Base-by-base conservation (phyloP, 441 rosid genomes). In the Erysimum cheiri region DNA sequence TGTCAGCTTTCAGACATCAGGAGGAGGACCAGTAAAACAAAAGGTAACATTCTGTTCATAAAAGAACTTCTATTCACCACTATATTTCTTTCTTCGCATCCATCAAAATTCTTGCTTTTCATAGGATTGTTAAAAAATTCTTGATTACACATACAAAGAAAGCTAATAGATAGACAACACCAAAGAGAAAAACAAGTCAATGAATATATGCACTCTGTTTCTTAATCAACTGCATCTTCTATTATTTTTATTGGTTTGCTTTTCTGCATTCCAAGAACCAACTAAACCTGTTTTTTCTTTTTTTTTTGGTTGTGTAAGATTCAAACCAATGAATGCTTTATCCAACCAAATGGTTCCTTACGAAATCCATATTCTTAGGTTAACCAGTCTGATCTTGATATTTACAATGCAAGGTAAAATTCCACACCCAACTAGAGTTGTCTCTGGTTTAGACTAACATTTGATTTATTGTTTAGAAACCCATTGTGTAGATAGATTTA, bases 1-100 rank as follows among this genome's bases (percentile, higher is more conserved):
- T 67, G 50, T 12, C 44, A 43, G 4, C 26, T 13, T 60, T 74
- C 69, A 24, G 10, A 22, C 14, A 10, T 22, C 54, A 49, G 14
- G 32, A 14, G 8, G 66, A 28, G 66, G 14, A 43, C 39, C 13
- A 41, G 15, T 57, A 15, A 19, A 1, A 10, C 5, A 11, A 39
- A 12, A 37, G 66, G 67, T 70, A 37, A 59, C 50, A 60, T 29
- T 39, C 52, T 60, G 15, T 24, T 49, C 54, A 24, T 49, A 22
- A 11, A 49, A 49, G 10, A 13, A 19, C 31, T 22, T 48, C 31
- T 48, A 4, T 59, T 29, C 60, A 60, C 39, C 31, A 3, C 15
- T 37, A 19, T 36, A 5, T 33, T 3, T 33, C 60, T 33, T 56
- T 33, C 60, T 33, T 56, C 29, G 12, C 46, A 12, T 55, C 8